Evolutionary conservation across 768 basidiomycete genomes (phyloP), one percentile per base, ranked within the genome.

Genomic region (Boletus bicolor): DNA sequence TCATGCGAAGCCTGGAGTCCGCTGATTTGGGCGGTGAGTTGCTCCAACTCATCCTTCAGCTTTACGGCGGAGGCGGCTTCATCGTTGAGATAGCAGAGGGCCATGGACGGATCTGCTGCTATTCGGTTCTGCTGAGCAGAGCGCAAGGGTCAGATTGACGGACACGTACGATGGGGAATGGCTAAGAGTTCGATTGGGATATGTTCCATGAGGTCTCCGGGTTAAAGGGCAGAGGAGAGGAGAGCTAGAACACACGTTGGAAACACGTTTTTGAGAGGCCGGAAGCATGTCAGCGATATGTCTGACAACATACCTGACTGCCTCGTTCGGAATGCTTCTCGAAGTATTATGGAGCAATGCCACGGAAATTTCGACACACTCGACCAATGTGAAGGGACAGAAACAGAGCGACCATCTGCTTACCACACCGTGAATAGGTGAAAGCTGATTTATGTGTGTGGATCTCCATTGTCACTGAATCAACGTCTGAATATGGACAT

Each of bases 1-100:
- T 71, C 64, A 53, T 71, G 67, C 9, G 66, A 68, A 36, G 69
- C 55, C 44, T 71, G 65, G 28, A 71, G 69, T 1, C 57, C 63
- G 4, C 35, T 53, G 54, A 71, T 69, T 55, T 64, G 64, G 56
- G 52, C 15, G 21, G 55, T 57, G 47, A 71, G 65, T 42, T 69
- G 60, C 35, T 64, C 65, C 28, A 72, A 48, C 37, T 71, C 69
- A 51, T 70, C 56, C 12, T 62, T 50, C n/a, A 48, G 41, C 30
- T 44, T 36, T 5, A 43, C 45, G 44, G 32, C 48, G 45, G 45
- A 45, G 36, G 48, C 50, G 54, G 59, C 37, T 34, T 58, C 49
- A 57, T 61, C 64, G 47, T 49, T 28, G 55, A 68, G 57, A 58
- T 72, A 68, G 21, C 58, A 58, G 30, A 68, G 57, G 17, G 64